Evolutionary conservation across 1,284 basidiomycete genomes (phyloP), one percentile per base, ranked within the genome.

Genomic region (Tetrapyrgos nigripes): DNA sequence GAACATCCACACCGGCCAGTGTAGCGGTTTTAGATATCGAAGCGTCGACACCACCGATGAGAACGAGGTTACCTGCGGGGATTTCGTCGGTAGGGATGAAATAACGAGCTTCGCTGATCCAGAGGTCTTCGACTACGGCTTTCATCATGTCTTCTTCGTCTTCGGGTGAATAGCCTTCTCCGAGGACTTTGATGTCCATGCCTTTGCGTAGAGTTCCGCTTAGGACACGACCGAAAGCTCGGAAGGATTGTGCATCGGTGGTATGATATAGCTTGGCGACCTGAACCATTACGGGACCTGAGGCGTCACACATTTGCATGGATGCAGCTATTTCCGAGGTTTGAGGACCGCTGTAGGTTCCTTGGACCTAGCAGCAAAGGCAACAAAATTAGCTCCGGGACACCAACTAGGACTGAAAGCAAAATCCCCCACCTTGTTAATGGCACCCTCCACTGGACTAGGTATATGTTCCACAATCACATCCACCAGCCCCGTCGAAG

Each of bases 71-170:
- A 33, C 97, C 97, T 1, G 97, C 94, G 1, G 93, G 88, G 19
- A 94, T 88, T 68, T 94, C 93, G 37, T 94, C 91, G 8, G 91
- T 85, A 5, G 93, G 93, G 57, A 99, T 89, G 64, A 91, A 89
- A 72, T 99, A 99, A 88, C 97, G 84, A 21, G 96, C 88, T 79
- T 98, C 93, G 72, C 86, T 87, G 61, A 98, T 87, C 90, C 94
- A 94, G 31, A 98, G 82, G 59, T 90, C 89, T 66, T 97, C 95
- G 5, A 98, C 86, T 3, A 81, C 84, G n/a, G 87, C 89, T 62
- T 89, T 87, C 70, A 91, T 86, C 94, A 98, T 97, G 71, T 99
- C 97, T 76, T 99, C 97, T 76, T 99, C 97, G 69, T 99, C 97
- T 68, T 98, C 96, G 13, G 93, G 91, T 10, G 96, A 97, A 74